Percentiles rank a stretch among this genome's conserved stretches.
Evolutionary conservation across 768 basidiomycete genomes (phyloP).

Genomic region (Leccinum boreale): DNA sequence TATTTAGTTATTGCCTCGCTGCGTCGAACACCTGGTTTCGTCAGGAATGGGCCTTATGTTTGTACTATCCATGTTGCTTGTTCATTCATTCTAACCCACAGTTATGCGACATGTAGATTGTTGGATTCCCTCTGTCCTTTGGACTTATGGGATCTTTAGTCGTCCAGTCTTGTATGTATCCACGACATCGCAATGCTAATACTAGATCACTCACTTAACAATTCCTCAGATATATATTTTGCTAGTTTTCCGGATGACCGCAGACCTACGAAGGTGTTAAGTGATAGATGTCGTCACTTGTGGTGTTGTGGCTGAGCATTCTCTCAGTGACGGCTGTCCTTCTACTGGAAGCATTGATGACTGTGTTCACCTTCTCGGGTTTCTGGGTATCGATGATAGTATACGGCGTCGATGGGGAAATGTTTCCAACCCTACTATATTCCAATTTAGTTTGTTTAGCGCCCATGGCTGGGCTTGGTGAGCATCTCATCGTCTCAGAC

Average conservation of each 20-base stretch:
- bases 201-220: not conserved
- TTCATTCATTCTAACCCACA: not conserved
- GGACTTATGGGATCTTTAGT: constrained; percentile 12
- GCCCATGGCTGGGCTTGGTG: no score
- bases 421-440: no score
- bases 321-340: constrained; percentile 9
- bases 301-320: not conserved
- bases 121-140: constrained; percentile 17
- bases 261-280: constrained; percentile 11
- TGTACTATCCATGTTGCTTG: not conserved
- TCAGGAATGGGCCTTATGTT: no score
- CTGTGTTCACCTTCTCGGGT: constrained; percentile 6
- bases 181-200: not conserved
- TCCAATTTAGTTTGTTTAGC: no score
- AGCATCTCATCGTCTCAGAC: no score
- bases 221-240: constrained; percentile 18
- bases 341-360: constrained; percentile 16
- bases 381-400: constrained; percentile 1
- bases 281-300: constrained; percentile 1
- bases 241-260: constrained; percentile 15
- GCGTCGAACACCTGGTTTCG: not conserved
- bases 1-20: no score
- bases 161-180: constrained; percentile 15
- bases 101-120: not conserved
- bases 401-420: no score